Evolutionary conservation across 2,329 filamentous ascomycete species (phyloP).

Genomic region (Huntiella decipiens): DNA sequence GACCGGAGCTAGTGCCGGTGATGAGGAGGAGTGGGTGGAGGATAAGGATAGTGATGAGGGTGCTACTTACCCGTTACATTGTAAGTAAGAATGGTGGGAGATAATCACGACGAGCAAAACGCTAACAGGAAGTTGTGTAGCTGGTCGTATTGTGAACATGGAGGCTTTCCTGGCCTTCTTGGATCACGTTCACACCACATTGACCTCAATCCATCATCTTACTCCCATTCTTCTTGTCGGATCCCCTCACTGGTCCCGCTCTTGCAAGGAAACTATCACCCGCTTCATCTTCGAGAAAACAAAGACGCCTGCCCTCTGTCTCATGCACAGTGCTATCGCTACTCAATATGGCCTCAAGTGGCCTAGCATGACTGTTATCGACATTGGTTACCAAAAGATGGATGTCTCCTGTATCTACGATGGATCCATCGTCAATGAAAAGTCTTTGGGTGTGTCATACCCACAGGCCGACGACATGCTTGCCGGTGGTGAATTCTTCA

Average conservation of each 20-base stretch:
- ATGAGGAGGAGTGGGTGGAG: constrained; percentile 60
- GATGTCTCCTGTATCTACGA: constrained; percentile 84
- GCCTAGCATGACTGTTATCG: constrained; percentile 66
- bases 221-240: constrained; percentile 83
- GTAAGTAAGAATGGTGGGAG: constrained; percentile 18
- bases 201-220: constrained; percentile 88
- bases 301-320: constrained; percentile 75
- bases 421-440: constrained; percentile 52
- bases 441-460: constrained; percentile 39
- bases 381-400: constrained; percentile 81
- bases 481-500: constrained; percentile 80
- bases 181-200: constrained; percentile 72
- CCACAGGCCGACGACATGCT: constrained; percentile 21
- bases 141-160: constrained; percentile 78
- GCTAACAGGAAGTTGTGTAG: constrained; percentile 18
- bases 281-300: constrained; percentile 97
- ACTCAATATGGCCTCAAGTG: constrained; percentile 65
- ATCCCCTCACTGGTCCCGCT: constrained; percentile 75
- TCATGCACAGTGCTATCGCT: constrained; percentile 77
- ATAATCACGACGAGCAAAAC: background rate
- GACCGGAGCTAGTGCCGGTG: constrained; percentile 25
- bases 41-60: constrained; percentile 75
- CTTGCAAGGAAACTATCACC: constrained; percentile 71
- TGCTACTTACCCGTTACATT: constrained; percentile 68
- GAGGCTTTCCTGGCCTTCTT: constrained; percentile 83